phyloP scores from a whole-genome alignment of 1,284 basidiomycete species.

The Sparassis latifolia region DNA sequence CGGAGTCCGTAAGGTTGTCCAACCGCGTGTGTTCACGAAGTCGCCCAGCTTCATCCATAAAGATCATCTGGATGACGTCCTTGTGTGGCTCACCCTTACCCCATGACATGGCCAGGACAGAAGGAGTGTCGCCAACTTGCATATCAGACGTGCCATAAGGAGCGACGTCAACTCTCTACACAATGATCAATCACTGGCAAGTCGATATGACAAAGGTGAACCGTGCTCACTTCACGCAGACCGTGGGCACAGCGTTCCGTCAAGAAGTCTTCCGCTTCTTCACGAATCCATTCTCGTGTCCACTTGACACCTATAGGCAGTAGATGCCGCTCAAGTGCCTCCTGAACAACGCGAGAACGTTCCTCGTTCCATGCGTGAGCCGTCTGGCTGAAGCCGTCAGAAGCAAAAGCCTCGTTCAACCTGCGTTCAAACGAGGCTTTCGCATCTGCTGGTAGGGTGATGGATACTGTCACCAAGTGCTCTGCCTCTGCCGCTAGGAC shows the following conservation, averaged over 20 bases:
- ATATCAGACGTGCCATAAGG: constrained; percentile 65
- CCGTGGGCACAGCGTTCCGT: constrained; percentile 61
- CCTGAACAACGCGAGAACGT: constrained; percentile 72
- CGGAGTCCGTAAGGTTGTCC: constrained; percentile 77
- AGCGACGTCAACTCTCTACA: constrained; percentile 65
- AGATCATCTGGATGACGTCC: constrained; percentile 83
- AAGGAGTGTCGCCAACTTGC: constrained; percentile 67
- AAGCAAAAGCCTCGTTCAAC: constrained; percentile 79
- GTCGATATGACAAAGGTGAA: not conserved
- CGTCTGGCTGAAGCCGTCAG: constrained; percentile 81
- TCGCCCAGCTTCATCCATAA: constrained; percentile 84
- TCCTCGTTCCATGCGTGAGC: constrained; percentile 93
- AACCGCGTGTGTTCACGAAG: constrained; percentile 85
- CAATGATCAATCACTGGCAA: constrained; percentile 1
- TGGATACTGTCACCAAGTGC: constrained; percentile 74
- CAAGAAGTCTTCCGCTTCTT: constrained; percentile 85
- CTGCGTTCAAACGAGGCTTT: constrained; percentile 64
- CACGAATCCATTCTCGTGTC: constrained; percentile 85
- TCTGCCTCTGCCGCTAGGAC: constrained; percentile 91
- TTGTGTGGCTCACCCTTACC: constrained; percentile 91
- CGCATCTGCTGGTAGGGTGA: constrained; percentile 61
- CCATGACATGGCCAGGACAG: constrained; percentile 91
- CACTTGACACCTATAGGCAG: constrained; percentile 82
- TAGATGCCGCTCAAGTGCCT: constrained; percentile 74
- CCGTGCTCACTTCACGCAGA: constrained; percentile 60